Evolutionary conservation across 139 green algal species (phyloP), one percentile per base, ranked within the genome.

Genomic region (Picochlorum sp.): DNA sequence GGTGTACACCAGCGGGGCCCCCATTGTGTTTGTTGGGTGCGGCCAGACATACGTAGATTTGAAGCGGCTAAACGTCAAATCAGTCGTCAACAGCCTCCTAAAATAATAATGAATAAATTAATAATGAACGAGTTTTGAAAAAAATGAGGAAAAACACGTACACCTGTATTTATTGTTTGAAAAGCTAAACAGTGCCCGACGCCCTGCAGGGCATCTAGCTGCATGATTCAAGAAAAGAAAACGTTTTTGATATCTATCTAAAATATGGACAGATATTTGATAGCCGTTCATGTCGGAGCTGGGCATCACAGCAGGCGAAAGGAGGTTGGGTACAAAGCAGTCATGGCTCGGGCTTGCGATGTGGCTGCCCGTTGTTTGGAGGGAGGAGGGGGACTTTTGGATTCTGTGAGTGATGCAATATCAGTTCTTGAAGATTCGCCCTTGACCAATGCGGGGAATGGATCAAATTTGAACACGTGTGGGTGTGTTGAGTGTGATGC

Each of bases 11-110:
- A 90, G 77, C 4, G 88, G 89, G 6, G 90, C 91, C 0, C 94
- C 94, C 31, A 88, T 99, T 64, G 92, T 99, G 82, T 99, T 99
- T 73, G 86, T 98, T 38, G 94, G 94, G 4, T 97, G 89, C 57
- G 94, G 94, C 11, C 94, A 99, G 82, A 96, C 87, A 10, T 99
- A 99, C 62, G 82, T 90, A 2, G 94, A 99, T 71, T 81, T 99
- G 24, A 94, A 89, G 73, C 76, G 79, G 45, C 82, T 99, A 6
- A 91, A 97, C 70, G 87, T 95, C 28, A 91, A 92, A 79, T 76
- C 76, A 23, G 84, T 99, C 13, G 91, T 98, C 5, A 78, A 85
- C 31, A 75, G 76, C 21, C 78, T 98, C 74, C 79, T 77, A 10
- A 79, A 69, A 66, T 73, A 50, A 75, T 1, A 8, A 18, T 23